Evolutionary conservation across 2,329 filamentous ascomycete genomes (phyloP), one percentile per base, ranked within the genome.

Genomic region (Claviceps maximensis): DNA sequence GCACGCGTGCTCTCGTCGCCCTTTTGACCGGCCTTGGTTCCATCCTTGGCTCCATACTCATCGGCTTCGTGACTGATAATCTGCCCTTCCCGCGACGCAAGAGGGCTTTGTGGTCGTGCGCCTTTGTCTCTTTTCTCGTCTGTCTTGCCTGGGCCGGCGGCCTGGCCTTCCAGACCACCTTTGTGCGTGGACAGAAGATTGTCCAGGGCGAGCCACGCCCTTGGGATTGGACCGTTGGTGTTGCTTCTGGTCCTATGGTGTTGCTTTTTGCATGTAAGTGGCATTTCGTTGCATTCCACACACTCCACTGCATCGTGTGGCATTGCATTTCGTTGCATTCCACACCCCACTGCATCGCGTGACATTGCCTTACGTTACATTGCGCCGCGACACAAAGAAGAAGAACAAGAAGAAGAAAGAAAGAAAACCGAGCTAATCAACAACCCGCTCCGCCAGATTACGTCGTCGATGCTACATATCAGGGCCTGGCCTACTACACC

Each of bases 1-100:
- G 87, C 57, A 89, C 86, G 9, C 78, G 84, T 33, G 76, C 86
- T n/a, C 74, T 90, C 55, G 88, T 88, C 67, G 80, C 77, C 58
- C 71, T 84, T 1, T 71, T 87, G 10, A 87, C 89, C 69, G 89
- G 84, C 72, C 65, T 79, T 23, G 79, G 82, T 58, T 86, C 89
- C 62, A 89, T 90, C 62, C 61, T 86, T 48, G 85, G 83, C 29
- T 83, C 84, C 3, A 75, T 79, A 54, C 60, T 82, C 51, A 84
- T 86, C 59, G 84, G 85, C 2, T 76, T 77, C 58, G 69, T 76
- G 3, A 76, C 88, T 27, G 85, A 89, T 60, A 63, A 74, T 48
- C 67, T 72, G 44, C 66, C 60, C 0, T 63, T 86, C 49, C 72
- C 76, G 49, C 79, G 85, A 17, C 75, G 76, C 0, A 71, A 74